Evolutionary conservation across 2,329 filamentous ascomycete species (phyloP), one percentile per base, ranked within the genome.

Genomic region (Trichoderma pleuroti): DNA sequence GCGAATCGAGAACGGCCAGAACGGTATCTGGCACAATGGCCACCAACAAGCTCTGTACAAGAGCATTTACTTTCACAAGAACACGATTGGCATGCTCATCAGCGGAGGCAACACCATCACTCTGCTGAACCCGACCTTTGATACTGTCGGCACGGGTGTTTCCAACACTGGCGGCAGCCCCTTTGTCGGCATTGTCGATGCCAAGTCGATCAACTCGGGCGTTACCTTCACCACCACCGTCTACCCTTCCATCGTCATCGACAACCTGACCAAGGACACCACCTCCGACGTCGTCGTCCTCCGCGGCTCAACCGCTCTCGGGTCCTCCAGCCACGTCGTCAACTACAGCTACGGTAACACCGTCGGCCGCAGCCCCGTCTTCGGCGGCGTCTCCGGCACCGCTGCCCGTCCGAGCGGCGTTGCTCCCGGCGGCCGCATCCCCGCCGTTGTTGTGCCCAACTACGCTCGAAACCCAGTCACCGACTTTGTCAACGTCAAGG

Each of bases 21-120:
- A 81, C 54, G 82, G 82, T 46, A 82, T 84, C 72, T 81, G 78
- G 78, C 79, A 83, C 68, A 75, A 83, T 68, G 80, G 81, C 5
- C 82, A 84, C 71, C 82, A 84, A 69, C 82, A 84, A 68, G 82
- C 81, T 1, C 75, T 82, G 5, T 83, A 81, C 74, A 84, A 84
- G 76, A 79, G 77, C 73, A 81, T 84, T 34, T 80, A 82, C 74
- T 84, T 84, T 69, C 82, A 76, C 73, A 76, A 82, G 36, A 83
- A 83, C 73, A 81, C 78, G 0, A 75, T 83, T 5, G 82, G 75
- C 36, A 73, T 78, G 71, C 70, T 75, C 49, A 73, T 78, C 26
- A 72, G 65, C 39, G 73, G 71, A 7, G 83, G 81, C 3, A 76
- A 76, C 64, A 83, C 82, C 39, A 81, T 84, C 72, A 81, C 76